A percentile compares a stretch with the other conserved stretches of the same genome.
These are phyloP conservation scores for Inga laurina DNA, from an alignment of 306 rosid species.

Conservation along the genomic window DNA sequence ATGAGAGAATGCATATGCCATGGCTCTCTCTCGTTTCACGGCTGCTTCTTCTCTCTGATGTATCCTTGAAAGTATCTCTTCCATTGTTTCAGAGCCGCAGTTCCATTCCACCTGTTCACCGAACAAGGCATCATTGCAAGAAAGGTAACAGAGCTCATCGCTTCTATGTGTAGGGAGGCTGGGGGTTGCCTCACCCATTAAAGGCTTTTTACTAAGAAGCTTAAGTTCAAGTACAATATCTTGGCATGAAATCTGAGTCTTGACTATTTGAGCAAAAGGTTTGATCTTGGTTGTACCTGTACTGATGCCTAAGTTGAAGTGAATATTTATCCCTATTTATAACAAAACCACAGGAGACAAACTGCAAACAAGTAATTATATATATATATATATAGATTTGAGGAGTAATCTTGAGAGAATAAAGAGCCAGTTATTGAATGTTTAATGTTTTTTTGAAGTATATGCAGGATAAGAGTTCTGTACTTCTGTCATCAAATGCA, in stretches of 20 bases:
- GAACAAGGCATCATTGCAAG: neutral
- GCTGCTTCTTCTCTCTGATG: conserved; percentile 81
- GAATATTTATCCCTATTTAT: neutral
- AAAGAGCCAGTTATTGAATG: too few species aligned
- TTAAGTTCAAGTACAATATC: neutral
- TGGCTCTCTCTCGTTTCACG: conserved; percentile 66
- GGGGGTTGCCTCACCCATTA: neutral
- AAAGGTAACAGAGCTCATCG: neutral
- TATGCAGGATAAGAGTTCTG: neutral
- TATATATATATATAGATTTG: too few species aligned
- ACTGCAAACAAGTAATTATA: too few species aligned
- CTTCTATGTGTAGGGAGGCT: neutral
- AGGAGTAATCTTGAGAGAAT: too few species aligned
- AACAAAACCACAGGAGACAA: neutral
- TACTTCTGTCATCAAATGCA: neutral
- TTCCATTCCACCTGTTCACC: conserved; percentile 70
- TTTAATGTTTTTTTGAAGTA: neutral
- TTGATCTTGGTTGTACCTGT: neutral
- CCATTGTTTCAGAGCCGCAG: conserved; percentile 79
- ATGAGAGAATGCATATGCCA: conserved; percentile 89
- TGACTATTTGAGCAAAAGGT: neutral
- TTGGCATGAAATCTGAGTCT: neutral
- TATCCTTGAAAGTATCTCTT: conserved; percentile 67
- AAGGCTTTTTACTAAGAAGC: neutral
- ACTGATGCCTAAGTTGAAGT: neutral